These are phyloP conservation scores for Phaeomoniella chlamydospora DNA, from an alignment of 2,329 filamentous ascomycete genomes.

Conservation along the genomic window DNA sequence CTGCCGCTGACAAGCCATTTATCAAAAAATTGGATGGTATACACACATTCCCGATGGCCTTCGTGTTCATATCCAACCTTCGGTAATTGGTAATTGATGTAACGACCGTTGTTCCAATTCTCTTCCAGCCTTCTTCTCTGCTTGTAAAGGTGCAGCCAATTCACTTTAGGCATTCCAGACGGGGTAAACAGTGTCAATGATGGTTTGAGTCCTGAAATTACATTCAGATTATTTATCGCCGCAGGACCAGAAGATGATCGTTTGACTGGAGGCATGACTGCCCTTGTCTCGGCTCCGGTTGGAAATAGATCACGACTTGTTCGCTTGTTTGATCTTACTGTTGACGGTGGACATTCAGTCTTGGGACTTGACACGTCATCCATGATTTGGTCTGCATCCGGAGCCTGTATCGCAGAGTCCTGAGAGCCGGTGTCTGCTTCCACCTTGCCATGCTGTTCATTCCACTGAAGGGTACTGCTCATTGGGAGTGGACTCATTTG, in stretches of 20 bases:
- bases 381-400: conserved; percentile 16
- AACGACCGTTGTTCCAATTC: conserved; percentile 80
- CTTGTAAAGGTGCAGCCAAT: conserved; percentile 88
- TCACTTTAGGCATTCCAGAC: conserved; percentile 42
- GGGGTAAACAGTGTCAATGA: conserved; percentile 17
- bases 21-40: conserved; percentile 78
- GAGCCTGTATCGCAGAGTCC: conserved; percentile 14
- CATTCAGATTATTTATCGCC: not conserved
- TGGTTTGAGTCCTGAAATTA: conserved; percentile 13
- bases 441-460: conserved; percentile 30
- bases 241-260: not conserved
- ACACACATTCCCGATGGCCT: conserved; percentile 84
- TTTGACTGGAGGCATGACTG: not conserved
- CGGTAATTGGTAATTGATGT: conserved; percentile 76
- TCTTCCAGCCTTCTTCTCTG: conserved; percentile 72
- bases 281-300: not conserved
- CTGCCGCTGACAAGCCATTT: conserved; percentile 88
- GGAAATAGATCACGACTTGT: not conserved
- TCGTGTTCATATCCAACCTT: conserved; percentile 68
- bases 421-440: conserved; percentile 27
- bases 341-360: not conserved
- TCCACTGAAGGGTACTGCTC: conserved; percentile 18
- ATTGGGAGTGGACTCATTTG: conserved; percentile 6
- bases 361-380: not conserved
- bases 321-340: not conserved